Evolutionary conservation across 345 rosid genomes (phyloP).

Genomic region (Hibiscus tridactylites): DNA sequence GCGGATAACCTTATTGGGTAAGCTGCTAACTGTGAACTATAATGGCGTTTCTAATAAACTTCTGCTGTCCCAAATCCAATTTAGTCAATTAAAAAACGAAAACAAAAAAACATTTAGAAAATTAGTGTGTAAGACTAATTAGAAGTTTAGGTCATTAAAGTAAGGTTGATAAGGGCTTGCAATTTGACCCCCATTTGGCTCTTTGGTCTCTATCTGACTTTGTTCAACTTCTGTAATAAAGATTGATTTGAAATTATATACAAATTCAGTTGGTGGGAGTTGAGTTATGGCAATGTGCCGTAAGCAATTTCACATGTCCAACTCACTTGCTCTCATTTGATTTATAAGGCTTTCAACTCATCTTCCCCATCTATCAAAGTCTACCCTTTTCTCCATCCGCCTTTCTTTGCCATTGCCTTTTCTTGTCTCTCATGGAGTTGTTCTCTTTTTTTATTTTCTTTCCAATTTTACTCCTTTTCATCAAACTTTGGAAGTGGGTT

Average conservation of each 20-base stretch:
- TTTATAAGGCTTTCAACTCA: conserved; percentile 9
- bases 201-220: not conserved
- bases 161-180: not conserved
- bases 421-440: conserved; percentile 26
- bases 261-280: conserved; percentile 29
- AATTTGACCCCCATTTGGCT: not conserved
- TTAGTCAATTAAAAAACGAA: not conserved
- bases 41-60: conserved; percentile 10
- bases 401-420: not conserved
- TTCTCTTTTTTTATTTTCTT: conserved; percentile 24
- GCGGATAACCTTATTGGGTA: conserved; percentile 17
- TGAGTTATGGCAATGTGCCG: conserved; percentile 24
- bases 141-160: not conserved
- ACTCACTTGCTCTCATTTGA: not conserved
- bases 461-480: conserved; percentile 24
- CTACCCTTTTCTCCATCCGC: no score
- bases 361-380: conserved; percentile 1
- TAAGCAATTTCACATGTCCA: conserved; percentile 24
- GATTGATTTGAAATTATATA: conserved; percentile 6
- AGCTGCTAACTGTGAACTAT: conserved; percentile 30
- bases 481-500: conserved; percentile 33
- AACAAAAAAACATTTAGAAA: not conserved
- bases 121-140: no score
- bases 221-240: conserved; percentile 18
- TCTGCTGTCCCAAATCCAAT: not conserved